Base-by-base conservation (phyloP, 768 basidiomycete species). In the Thelephora aurantiotincta region DNA sequence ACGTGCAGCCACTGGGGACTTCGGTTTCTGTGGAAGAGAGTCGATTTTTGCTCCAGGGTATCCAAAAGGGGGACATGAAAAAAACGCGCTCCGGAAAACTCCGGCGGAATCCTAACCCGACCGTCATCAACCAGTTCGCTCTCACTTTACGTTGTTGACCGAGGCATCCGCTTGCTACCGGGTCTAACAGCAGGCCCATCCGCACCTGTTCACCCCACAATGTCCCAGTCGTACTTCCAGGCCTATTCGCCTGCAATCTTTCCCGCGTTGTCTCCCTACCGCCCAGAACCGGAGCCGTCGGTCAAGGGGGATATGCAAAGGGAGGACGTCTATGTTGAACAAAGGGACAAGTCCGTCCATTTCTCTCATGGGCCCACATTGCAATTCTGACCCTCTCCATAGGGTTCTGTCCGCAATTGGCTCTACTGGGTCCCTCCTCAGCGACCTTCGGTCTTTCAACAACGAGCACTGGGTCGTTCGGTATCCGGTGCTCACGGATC, bases 391-490 rank as follows among this genome's bases (percentile, higher is more conserved):
- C 47, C 36, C 22, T 30, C 14, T 20, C 22, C 56, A 22, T 53
- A 90, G 88, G 33, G 70, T 96, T 49, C 72, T 88, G 26, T 68
- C 68, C 45, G 90, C 85, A n/a, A 76, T 96, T 53, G 77, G 82
- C 55, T 69, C 75, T 0, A 79, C 91, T 34, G 74, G 77, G 55
- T 55, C 66, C 11, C 73, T 97, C 41, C 68, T 96, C 35, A 64
- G 63, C 44, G 82, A 82, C 55, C 65, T 97, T 18, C 75, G 77
- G 44, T 67, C 68, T 45, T 96, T 94, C 70, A 96, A 87, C 68
- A 80, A 81, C 65, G 69, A 78, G 35, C 74, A 84, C 53, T 96
- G 90, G 92, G 74, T 86, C 20, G 78, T 97, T 13, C 70, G 88
- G 49, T 98, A 98, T 63, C 93, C 93, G 46, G 75, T 76, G 58